phyloP scores from a whole-genome alignment of 163 green algal genomes.

The Prototheca cutis region DNA sequence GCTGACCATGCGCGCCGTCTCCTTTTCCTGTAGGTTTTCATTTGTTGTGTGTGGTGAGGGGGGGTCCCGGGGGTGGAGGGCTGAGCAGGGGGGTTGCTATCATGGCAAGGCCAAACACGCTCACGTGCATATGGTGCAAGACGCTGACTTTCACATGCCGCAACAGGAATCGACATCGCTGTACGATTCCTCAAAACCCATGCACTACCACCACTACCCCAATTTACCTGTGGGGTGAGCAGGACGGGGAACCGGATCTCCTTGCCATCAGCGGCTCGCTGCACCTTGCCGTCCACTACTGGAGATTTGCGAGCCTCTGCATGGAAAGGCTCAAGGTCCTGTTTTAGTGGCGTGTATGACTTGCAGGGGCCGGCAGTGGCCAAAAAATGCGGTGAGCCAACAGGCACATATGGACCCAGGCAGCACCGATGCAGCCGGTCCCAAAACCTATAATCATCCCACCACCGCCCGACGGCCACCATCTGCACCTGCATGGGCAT shows the following conservation, averaged over 20 bases:
- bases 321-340: no score
- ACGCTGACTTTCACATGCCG: no score
- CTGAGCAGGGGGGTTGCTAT: no score
- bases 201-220: background rate
- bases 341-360: no score
- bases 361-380: no score
- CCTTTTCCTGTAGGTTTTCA: constrained; percentile 98
- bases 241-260: constrained; percentile 93
- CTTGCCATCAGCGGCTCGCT: constrained; percentile 86
- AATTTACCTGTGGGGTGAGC: constrained; percentile 59
- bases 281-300: constrained; percentile 92
- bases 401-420: no score
- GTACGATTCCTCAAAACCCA: background rate
- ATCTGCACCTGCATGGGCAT: constrained; percentile 67
- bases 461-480: background rate
- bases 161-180: no score
- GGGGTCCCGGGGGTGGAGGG: constrained; percentile 28
- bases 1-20: constrained; percentile 87
- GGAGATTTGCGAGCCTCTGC: constrained; percentile 91
- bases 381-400: no score
- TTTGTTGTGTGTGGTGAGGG: no score
- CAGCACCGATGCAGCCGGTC: no score
- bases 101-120: no score
- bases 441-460: background rate
- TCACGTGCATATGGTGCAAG: no score